Evolutionary conservation across 176 grass and related monocot genomes (phyloP).

Genomic region (Poa pratensis): DNA sequence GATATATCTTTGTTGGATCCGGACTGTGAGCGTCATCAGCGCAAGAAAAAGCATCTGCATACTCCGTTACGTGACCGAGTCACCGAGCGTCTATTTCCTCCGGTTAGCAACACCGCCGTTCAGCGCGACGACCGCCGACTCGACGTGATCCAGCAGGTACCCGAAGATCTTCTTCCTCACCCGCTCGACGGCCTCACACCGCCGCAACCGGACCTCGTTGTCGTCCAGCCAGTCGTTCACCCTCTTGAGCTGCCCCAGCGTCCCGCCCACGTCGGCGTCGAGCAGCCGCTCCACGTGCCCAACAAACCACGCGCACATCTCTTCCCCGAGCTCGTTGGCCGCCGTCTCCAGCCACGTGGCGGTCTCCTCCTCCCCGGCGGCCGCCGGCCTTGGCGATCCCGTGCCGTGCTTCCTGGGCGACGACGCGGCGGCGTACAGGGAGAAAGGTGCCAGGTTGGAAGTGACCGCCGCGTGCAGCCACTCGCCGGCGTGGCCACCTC

Average conservation of each 20-base stretch:
- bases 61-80: no score
- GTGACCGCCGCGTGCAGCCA: constrained; percentile 37
- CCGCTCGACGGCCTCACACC: constrained; percentile 37
- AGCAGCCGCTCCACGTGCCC: constrained; percentile 58
- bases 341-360: constrained; percentile 23
- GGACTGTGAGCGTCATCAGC: no score
- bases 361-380: neutral
- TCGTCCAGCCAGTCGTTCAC: constrained; percentile 67
- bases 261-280: constrained; percentile 53
- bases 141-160: constrained; percentile 62
- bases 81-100: constrained; percentile 34
- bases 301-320: constrained; percentile 52
- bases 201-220: neutral
- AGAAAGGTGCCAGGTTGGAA: constrained; percentile 32
- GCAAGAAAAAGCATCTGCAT: no score
- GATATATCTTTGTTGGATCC: no score
- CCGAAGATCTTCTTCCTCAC: constrained; percentile 67
- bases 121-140: constrained; percentile 61
- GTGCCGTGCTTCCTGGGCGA: neutral
- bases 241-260: constrained; percentile 65
- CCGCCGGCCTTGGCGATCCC: no score
- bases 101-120: constrained; percentile 35
- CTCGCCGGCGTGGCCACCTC: neutral
- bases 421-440: neutral
- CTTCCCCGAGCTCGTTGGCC: constrained; percentile 42